Evolutionary conservation across 1,139 yeast genomes (phyloP).

Genomic region (Hemisphaericaspora xylofermentans): DNA sequence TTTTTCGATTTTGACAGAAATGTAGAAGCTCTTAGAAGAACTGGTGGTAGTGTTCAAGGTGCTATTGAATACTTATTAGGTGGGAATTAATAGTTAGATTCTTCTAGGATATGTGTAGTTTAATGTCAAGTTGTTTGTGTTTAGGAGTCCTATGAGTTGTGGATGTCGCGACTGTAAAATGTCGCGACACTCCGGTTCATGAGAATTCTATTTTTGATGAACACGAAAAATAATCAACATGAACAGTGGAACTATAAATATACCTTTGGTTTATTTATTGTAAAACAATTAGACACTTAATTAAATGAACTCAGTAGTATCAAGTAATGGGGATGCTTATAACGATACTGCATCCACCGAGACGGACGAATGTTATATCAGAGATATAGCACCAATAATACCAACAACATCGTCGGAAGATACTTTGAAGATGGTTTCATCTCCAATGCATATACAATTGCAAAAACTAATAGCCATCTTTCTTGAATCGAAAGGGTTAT

Average conservation of each 20-base stretch:
- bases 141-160: too few species aligned
- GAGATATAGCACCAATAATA: not conserved
- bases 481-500: conserved; percentile 37
- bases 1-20: conserved; percentile 91
- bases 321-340: not conserved
- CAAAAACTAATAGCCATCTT: conserved; percentile 33
- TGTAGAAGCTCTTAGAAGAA: conserved; percentile 86
- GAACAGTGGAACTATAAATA: not conserved
- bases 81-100: conserved; percentile 7
- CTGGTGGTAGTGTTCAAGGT: conserved; percentile 97
- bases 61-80: conserved; percentile 81
- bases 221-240: not conserved
- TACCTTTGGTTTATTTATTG: not conserved
- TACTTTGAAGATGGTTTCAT: conserved; percentile 1
- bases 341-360: not conserved
- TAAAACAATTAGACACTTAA: not conserved
- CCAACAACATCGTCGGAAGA: not conserved
- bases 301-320: conserved; percentile 2
- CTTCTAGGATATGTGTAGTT: not conserved
- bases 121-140: too few species aligned
- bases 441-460: conserved; percentile 38
- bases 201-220: too few species aligned
- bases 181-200: too few species aligned
- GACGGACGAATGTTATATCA: not conserved
- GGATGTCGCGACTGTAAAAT: not conserved